A percentile compares a stretch with the other conserved stretches of the same genome.
Conservation (phyloP, 2,329 filamentous ascomycete species). For the Fusarium camptoceras region DNA sequence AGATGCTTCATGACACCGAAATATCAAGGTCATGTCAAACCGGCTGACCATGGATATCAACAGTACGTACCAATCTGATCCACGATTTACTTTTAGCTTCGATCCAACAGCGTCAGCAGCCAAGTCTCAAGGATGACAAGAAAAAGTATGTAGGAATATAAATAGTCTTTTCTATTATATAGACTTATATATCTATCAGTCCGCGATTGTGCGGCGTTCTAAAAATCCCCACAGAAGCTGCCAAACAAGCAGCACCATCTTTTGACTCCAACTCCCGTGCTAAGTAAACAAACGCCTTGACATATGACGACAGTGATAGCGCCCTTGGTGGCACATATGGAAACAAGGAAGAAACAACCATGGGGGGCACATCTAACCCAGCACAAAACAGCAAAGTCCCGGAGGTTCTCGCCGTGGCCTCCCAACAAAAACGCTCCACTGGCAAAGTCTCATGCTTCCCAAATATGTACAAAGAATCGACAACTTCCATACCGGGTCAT, state of each 20-base stretch:
- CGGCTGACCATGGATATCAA: slow-evolving; percentile 19
- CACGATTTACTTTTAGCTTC: background rate
- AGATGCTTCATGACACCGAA: slow-evolving; percentile 12
- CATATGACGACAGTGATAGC: slow-evolving; percentile 38
- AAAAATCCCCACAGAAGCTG: slow-evolving; percentile 20
- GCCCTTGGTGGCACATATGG: slow-evolving; percentile 23
- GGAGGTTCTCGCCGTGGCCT: slow-evolving; percentile 26
- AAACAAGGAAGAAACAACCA: slow-evolving; percentile 35
- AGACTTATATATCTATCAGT: slow-evolving; percentile 32
- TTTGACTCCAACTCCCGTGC: slow-evolving; percentile 44
- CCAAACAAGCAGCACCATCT: slow-evolving; percentile 14
- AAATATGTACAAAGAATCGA: slow-evolving; percentile 46
- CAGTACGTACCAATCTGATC: slow-evolving; percentile 8
- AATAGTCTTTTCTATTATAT: slow-evolving; percentile 34
- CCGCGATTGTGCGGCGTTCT: slow-evolving; percentile 32
- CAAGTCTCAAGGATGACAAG: background rate
- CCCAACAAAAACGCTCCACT: slow-evolving; percentile 36
- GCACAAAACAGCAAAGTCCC: slow-evolving; percentile 16
- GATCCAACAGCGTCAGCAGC: background rate
- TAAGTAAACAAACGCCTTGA: slow-evolving; percentile 44
- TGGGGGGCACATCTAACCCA: slow-evolving; percentile 21
- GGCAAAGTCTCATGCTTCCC: slow-evolving; percentile 18
- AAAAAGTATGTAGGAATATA: background rate
- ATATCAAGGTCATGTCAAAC: slow-evolving; percentile 7
- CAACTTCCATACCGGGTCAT: slow-evolving; percentile 8